Evolutionary conservation across 768 basidiomycete genomes (phyloP).

Genomic region (Amanita phalloides): DNA sequence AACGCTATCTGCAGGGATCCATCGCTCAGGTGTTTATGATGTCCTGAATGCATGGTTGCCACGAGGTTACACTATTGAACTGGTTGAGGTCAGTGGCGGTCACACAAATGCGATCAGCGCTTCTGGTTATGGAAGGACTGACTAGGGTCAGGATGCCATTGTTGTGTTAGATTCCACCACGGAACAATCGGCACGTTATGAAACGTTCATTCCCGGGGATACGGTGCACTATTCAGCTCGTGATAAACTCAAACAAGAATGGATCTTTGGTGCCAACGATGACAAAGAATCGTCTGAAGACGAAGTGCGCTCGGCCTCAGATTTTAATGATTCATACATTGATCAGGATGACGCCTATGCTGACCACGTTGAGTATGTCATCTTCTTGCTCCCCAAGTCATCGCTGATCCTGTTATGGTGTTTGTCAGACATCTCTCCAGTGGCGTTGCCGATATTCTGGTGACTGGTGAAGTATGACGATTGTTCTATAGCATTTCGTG

Average conservation of each 20-base stretch:
- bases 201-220: conserved; percentile 30
- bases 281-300: conserved; percentile 21
- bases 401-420: background rate
- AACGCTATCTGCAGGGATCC: conserved; percentile 23
- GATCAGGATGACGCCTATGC: conserved; percentile 30
- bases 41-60: conserved; percentile 41
- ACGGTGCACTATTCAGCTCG: conserved; percentile 26
- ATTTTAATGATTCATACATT: conserved; percentile 7
- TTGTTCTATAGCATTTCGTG: background rate
- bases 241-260: conserved; percentile 17
- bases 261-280: conserved; percentile 19
- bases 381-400: background rate
- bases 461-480: conserved; percentile 37
- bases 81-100: conserved; percentile 19
- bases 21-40: conserved; percentile 28
- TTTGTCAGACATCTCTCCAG: conserved; percentile 19
- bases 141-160: conserved; percentile 24
- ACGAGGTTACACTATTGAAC: conserved; percentile 19
- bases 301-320: background rate
- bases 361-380: conserved; percentile 20
- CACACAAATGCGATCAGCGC: background rate
- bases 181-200: conserved; percentile 28
- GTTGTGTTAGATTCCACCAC: conserved; percentile 31
- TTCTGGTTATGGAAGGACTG: conserved; percentile 2
- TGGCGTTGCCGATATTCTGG: conserved; percentile 39